These are phyloP conservation scores for Wickerhamia fluorescens DNA, from an alignment of 805 yeast species.

Conservation along the genomic window DNA sequence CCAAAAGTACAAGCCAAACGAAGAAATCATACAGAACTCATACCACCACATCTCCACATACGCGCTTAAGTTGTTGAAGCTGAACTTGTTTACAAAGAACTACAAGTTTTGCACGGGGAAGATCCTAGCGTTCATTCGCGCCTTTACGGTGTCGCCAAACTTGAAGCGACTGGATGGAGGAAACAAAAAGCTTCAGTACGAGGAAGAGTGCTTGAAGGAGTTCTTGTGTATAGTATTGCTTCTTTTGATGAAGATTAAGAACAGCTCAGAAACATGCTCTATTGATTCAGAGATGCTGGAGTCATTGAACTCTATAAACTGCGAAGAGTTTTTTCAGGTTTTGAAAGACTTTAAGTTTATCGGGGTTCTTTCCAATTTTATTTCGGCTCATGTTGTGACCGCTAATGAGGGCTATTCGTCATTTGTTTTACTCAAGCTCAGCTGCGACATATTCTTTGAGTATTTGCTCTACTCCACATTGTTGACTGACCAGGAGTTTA, in stretches of 20 bases:
- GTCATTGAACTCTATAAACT: slow-evolving; percentile 10
- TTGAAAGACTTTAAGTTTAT: slow-evolving; percentile 54
- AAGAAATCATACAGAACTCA: slow-evolving; percentile 7
- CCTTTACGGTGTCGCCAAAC: slow-evolving; percentile 15
- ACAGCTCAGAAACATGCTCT: slow-evolving; percentile 7
- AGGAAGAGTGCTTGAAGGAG: slow-evolving; percentile 22
- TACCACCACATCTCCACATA: slow-evolving; percentile 27
- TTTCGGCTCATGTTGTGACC: slow-evolving; percentile 18
- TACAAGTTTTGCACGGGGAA: slow-evolving; percentile 31
- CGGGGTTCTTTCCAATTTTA: slow-evolving; percentile 29
- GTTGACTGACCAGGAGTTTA: slow-evolving; percentile 28
- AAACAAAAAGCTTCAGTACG: slow-evolving; percentile 6
- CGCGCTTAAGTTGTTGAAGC: slow-evolving; percentile 28
- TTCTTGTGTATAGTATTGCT: slow-evolving; percentile 28
- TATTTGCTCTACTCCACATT: slow-evolving; percentile 30
- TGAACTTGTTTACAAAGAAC: slow-evolving; percentile 34
- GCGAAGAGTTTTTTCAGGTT: slow-evolving; percentile 22
- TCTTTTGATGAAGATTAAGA: slow-evolving; percentile 26
- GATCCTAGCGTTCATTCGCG: slow-evolving; percentile 24
- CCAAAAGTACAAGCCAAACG: slow-evolving; percentile 4
- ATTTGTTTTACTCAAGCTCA: slow-evolving; percentile 28
- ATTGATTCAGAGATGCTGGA: slow-evolving; percentile 6
- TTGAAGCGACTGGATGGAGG: no score
- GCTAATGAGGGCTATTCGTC: slow-evolving; percentile 15
- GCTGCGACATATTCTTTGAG: slow-evolving; percentile 36